These are phyloP conservation scores for Crithidia brevicula DNA, from an alignment of 208 protist genomes.

Conservation along the genomic window DNA sequence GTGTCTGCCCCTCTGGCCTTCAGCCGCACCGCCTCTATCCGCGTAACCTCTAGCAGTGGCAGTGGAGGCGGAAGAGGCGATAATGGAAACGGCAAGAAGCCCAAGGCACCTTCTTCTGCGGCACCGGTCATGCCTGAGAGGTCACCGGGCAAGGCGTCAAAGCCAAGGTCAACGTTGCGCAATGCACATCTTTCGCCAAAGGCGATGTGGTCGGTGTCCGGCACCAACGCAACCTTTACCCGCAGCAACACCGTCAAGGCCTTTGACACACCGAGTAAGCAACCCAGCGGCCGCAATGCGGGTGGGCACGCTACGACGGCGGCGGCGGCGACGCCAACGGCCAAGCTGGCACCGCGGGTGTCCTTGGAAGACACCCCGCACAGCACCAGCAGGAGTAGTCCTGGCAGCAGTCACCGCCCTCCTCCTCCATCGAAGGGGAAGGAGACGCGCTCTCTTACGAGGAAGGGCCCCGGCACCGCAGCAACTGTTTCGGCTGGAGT, in stretches of 20 bases:
- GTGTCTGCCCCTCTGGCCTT: conserved; percentile 18
- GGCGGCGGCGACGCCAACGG: neutral
- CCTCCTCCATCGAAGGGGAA: too few species aligned
- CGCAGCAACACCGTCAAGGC: conserved; percentile 28
- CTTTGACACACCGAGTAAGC: neutral
- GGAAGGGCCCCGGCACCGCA: too few species aligned
- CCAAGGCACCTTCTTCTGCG: neutral
- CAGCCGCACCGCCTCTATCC: conserved; percentile 6
- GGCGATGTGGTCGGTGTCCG: conserved; percentile 10
- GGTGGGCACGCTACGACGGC: neutral
- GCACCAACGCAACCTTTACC: conserved; percentile 9
- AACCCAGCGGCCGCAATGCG: neutral
- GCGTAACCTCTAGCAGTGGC: neutral
- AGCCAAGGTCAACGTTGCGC: neutral
- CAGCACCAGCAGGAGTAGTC: neutral
- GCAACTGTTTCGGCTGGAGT: neutral
- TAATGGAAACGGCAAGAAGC: neutral
- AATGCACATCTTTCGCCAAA: conserved; percentile 7
- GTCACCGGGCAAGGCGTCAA: neutral
- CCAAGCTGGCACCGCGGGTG: neutral
- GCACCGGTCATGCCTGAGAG: too few species aligned
- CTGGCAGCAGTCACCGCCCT: conserved; percentile 10
- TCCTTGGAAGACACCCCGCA: conserved; percentile 13
- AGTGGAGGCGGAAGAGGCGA: neutral
- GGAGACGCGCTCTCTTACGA: too few species aligned